Percentiles rank a stretch among this genome's conserved stretches.
Conservation (phyloP, 2,329 filamentous ascomycete genomes). For the Penicillium sp. region DNA sequence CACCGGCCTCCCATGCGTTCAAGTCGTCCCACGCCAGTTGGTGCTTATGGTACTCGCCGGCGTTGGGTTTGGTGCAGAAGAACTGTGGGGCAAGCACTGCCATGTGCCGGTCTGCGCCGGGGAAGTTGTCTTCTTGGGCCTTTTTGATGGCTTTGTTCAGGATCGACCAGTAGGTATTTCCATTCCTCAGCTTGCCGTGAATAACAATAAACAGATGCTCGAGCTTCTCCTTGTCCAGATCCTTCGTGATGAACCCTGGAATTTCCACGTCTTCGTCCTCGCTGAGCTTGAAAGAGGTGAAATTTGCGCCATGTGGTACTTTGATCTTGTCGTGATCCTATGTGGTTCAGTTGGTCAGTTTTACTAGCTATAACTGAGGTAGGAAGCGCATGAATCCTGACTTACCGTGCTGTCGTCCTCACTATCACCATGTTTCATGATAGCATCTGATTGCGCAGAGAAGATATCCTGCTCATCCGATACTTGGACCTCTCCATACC, state of each 20-base stretch:
- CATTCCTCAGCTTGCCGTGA: conserved; percentile 17
- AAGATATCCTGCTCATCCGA: conserved; percentile 13
- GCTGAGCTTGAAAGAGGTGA: conserved; percentile 14
- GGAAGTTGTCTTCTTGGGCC: conserved; percentile 11
- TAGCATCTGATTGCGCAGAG: conserved; percentile 10
- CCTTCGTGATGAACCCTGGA: conserved; percentile 14
- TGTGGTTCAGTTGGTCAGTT: conserved; percentile 4
- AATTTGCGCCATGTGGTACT: conserved; percentile 14
- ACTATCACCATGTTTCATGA: background rate
- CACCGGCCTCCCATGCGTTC: conserved; percentile 20
- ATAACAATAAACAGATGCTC: conserved; percentile 20
- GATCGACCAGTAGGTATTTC: conserved; percentile 20
- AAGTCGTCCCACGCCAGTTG: conserved; percentile 20
- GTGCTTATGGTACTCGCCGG: conserved; percentile 15
- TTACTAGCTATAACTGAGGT: background rate
- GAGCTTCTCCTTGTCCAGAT: conserved; percentile 5
- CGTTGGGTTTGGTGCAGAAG: conserved; percentile 18
- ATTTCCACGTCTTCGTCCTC: conserved; percentile 15
- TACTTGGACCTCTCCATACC: conserved; percentile 6
- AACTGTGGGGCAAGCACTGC: conserved; percentile 20
- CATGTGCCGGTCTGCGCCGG: conserved; percentile 17
- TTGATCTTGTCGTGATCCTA: conserved; percentile 15
- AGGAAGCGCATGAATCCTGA: background rate
- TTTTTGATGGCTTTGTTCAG: conserved; percentile 13
- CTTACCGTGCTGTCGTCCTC: conserved; percentile 9